phyloP scores from a whole-genome alignment of 306 rosid species.

The Sicyos edulis region DNA sequence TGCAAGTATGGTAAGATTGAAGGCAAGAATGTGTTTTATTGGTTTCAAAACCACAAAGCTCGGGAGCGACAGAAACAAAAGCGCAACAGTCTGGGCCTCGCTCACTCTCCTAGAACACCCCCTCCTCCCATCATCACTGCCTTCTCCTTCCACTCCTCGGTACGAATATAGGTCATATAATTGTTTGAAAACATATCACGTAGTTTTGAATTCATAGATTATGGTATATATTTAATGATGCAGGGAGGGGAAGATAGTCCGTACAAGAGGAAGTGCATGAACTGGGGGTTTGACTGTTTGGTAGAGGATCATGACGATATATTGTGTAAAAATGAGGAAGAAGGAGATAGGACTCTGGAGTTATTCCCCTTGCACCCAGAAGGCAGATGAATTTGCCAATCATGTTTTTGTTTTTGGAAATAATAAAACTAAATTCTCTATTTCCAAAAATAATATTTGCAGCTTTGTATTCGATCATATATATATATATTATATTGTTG shows the following conservation, averaged over 20 bases:
- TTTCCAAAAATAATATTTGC: conserved; percentile 5
- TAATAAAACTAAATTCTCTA: conserved; percentile 15
- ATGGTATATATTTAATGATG: background rate
- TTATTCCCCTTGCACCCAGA: conserved; percentile 92
- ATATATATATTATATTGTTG: background rate
- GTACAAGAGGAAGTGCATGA: conserved; percentile 63
- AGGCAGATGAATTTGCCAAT: conserved; percentile 34
- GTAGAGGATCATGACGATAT: conserved; percentile 33
- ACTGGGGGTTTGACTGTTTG: conserved; percentile 62
- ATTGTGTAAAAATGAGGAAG: conserved; percentile 36
- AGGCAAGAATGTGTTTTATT: conserved; percentile 93
- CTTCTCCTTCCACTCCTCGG: conserved; percentile 17
- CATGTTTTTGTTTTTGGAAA: conserved; percentile 19
- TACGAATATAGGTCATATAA: background rate
- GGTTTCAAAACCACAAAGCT: conserved; percentile 98
- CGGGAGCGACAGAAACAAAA: conserved; percentile 94
- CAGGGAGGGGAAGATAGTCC: conserved; percentile 59
- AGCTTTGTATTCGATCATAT: conserved; percentile 26
- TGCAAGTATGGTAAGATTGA: conserved; percentile 85
- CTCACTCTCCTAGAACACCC: conserved; percentile 53
- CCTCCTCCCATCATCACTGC: conserved; percentile 23
- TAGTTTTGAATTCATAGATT: no score
- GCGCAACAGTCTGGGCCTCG: conserved; percentile 53
- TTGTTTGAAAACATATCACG: no score
- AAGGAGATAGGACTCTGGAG: conserved; percentile 69